These are phyloP conservation scores for Neurospora sp. DNA, from an alignment of 495 filamentous ascomycete species.

Conservation along the genomic window DNA sequence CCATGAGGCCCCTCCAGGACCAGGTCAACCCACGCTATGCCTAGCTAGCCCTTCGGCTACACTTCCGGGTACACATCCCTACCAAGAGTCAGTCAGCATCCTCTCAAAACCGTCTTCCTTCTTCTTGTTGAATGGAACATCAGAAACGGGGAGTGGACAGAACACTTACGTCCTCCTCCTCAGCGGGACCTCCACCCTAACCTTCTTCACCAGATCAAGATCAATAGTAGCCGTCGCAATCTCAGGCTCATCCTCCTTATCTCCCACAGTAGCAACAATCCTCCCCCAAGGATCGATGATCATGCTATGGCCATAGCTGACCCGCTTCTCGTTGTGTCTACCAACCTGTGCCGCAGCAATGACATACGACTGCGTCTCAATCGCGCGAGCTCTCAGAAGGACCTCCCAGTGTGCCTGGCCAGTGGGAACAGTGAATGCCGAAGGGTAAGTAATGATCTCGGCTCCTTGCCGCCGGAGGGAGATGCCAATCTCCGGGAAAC, in stretches of 20 bases:
- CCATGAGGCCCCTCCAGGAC: not conserved
- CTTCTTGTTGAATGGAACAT: not conserved
- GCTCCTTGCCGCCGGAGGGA: slow-evolving; percentile 41
- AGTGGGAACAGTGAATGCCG: slow-evolving; percentile 83
- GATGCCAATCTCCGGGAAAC: slow-evolving; percentile 73
- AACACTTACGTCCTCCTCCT: slow-evolving; percentile 40
- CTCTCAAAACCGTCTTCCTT: not conserved
- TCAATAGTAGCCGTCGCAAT: slow-evolving; percentile 41
- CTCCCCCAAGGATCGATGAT: slow-evolving; percentile 84
- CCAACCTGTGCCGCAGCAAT: slow-evolving; percentile 75
- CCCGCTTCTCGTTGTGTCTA: slow-evolving; percentile 63
- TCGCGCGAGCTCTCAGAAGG: slow-evolving; percentile 69
- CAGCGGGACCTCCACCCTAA: slow-evolving; percentile 54
- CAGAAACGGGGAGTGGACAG: not conserved
- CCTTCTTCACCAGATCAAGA: slow-evolving; percentile 30
- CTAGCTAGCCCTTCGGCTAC: slow-evolving; percentile 12
- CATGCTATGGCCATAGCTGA: slow-evolving; percentile 83
- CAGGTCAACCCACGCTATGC: not conserved
- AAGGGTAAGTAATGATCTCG: slow-evolving; percentile 77
- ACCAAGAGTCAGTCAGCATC: not conserved
- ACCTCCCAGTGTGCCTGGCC: slow-evolving; percentile 79
- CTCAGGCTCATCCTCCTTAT: slow-evolving; percentile 31
- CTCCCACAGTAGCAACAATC: slow-evolving; percentile 53
- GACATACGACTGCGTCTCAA: slow-evolving; percentile 83
- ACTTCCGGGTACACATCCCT: slow-evolving; percentile 55